Percentiles rank a stretch among this genome's conserved stretches.
These are phyloP conservation scores for Strombidium stylifer DNA, from an alignment of 73 alveolate genomes.

Conservation along the genomic window DNA sequence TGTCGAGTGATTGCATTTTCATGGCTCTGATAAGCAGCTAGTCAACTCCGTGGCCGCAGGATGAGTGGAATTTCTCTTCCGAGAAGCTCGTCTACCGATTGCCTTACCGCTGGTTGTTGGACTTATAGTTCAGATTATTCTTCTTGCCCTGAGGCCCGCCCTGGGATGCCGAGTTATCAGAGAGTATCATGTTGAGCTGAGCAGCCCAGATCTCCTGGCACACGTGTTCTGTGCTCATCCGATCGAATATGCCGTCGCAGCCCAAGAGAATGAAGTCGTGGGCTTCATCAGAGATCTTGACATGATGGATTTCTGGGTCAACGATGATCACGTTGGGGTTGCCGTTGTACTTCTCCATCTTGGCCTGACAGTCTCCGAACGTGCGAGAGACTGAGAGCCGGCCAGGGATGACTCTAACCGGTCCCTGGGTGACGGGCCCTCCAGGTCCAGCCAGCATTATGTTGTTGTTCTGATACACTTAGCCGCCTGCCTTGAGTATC, in stretches of 20 bases:
- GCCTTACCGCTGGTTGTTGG: too few relatives aligned
- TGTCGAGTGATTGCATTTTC: slow-evolving; percentile 46
- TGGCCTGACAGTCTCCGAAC: slow-evolving; percentile 88
- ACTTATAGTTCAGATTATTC: too few relatives aligned
- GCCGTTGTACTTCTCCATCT: slow-evolving; percentile 77
- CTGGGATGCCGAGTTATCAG: too few relatives aligned
- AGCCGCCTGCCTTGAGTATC: slow-evolving; percentile 48
- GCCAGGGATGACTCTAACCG: slow-evolving; percentile 81
- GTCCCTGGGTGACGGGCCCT: slow-evolving; percentile 23
- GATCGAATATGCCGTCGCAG: slow-evolving; percentile 43
- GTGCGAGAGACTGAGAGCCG: slow-evolving; percentile 70
- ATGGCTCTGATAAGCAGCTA: slow-evolving; percentile 41
- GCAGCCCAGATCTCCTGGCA: slow-evolving; percentile 14
- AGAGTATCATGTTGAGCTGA: too few relatives aligned
- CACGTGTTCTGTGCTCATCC: slow-evolving; percentile 15
- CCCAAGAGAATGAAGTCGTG: slow-evolving; percentile 33
- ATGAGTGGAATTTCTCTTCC: too few relatives aligned
- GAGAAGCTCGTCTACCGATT: too few relatives aligned
- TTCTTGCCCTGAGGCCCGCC: too few relatives aligned
- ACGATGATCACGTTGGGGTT: slow-evolving; percentile 79
- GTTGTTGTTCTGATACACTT: slow-evolving; percentile 35
- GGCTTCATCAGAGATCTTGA: slow-evolving; percentile 29
- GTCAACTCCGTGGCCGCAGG: slow-evolving; percentile 30
- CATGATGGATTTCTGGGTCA: slow-evolving; percentile 72
- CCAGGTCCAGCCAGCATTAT: slow-evolving; percentile 8